phyloP scores from a whole-genome alignment of 108 stramenopile species.

The Fistulifera solaris region DNA sequence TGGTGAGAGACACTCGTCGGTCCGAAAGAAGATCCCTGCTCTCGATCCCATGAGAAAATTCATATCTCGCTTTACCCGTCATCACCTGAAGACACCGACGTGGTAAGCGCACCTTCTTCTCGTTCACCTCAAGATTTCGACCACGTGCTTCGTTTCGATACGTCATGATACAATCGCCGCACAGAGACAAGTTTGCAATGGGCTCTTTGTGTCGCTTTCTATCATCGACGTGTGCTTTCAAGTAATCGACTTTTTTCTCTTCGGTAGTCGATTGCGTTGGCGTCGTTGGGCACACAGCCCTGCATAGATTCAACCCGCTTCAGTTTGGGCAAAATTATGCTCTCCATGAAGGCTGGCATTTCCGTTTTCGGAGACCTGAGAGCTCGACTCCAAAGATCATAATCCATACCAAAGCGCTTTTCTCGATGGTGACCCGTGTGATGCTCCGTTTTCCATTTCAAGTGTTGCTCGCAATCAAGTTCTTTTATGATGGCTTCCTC shows the following conservation, averaged over 20 bases:
- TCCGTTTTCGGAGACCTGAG: constrained; percentile 24
- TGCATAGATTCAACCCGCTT: constrained; percentile 8
- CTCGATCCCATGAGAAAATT: constrained; percentile 50
- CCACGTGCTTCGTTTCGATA: constrained; percentile 13
- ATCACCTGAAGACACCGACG: constrained; percentile 37
- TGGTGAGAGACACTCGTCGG: constrained; percentile 45
- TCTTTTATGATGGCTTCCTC: constrained; percentile 25
- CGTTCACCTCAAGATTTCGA: constrained; percentile 7
- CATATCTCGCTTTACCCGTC: constrained; percentile 54
- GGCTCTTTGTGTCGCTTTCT: constrained; percentile 47
- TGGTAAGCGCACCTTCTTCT: constrained; percentile 21
- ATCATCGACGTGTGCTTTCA: constrained; percentile 50
- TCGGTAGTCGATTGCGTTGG: constrained; percentile 58
- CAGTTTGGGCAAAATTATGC: constrained; percentile 26
- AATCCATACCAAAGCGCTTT: constrained; percentile 61
- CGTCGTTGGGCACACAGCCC: constrained; percentile 45
- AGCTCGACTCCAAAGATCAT: constrained; percentile 37
- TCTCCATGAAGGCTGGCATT: constrained; percentile 24
- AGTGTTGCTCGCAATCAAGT: constrained; percentile 12
- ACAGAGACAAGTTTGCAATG: constrained; percentile 48
- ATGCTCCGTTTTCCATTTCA: constrained; percentile 21
- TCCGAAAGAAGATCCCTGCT: constrained; percentile 37
- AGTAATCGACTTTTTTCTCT: constrained; percentile 28
- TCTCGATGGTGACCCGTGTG: constrained; percentile 42
- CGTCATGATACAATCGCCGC: constrained; percentile 53